These are phyloP conservation scores for Zoysia pacifica DNA, from an alignment of 176 grass and related monocot genomes.

Conservation along the genomic window DNA sequence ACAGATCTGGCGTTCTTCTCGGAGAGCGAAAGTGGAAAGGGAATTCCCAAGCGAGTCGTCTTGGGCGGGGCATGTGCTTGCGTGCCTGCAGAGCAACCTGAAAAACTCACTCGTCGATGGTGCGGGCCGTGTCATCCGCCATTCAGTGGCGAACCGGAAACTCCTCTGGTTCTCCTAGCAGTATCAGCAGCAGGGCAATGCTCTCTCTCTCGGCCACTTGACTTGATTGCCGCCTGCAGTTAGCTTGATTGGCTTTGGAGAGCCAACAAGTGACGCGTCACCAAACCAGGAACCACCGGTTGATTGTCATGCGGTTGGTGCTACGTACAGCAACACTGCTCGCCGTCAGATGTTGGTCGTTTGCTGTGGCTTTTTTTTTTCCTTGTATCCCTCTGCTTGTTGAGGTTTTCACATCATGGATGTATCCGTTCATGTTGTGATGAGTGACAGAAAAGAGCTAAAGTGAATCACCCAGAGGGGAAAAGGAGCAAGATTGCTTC, in stretches of 20 bases:
- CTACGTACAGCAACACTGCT: background rate
- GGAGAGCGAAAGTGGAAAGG: background rate
- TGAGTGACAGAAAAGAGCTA: conserved; percentile 9
- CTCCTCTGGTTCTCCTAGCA: background rate
- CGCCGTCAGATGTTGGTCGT: background rate
- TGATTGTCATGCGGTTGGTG: conserved; percentile 29
- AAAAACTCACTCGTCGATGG: background rate
- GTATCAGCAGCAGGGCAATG: conserved; percentile 12
- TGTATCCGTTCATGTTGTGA: background rate
- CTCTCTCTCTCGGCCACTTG: background rate
- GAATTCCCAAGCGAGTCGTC: background rate
- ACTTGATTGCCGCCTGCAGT: background rate
- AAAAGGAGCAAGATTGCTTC: background rate
- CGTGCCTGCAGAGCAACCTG: conserved; percentile 33
- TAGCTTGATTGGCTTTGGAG: background rate
- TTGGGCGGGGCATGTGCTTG: conserved; percentile 29
- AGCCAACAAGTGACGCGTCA: conserved; percentile 36
- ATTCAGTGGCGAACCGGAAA: background rate
- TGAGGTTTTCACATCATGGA: conserved; percentile 20
- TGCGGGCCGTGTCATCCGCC: too few species aligned
- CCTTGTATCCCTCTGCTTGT: background rate
- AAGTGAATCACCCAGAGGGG: background rate
- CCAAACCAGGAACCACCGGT: conserved; percentile 28
- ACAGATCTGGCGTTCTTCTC: conserved; percentile 6
- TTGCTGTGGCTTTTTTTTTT: background rate